phyloP scores from a whole-genome alignment of 2,329 filamentous ascomycete species.

The Huntiella abstrusa region DNA sequence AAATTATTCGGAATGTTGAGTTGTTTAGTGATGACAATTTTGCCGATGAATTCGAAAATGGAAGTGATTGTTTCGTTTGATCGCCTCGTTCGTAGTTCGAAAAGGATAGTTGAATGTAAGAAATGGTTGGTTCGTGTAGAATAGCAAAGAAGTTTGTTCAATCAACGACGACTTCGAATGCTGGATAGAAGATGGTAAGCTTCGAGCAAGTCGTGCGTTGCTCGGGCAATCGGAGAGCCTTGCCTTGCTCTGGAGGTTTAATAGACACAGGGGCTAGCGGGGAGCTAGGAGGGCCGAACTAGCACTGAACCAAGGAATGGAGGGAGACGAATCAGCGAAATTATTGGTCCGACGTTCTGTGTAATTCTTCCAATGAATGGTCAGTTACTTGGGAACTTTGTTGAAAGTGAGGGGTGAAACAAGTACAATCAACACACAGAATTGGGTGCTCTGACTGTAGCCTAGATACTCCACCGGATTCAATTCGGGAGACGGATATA shows the following conservation, averaged over 20 bases:
- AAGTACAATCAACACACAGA: too few relatives aligned
- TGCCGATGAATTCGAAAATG: background rate
- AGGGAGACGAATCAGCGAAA: too few relatives aligned
- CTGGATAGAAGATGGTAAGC: background rate
- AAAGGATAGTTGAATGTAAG: background rate
- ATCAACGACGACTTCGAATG: background rate
- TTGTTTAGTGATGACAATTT: background rate
- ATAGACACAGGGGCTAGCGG: background rate
- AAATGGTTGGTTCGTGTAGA: background rate
- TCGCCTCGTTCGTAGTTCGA: background rate
- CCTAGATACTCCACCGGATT: too few relatives aligned
- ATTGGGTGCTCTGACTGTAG: too few relatives aligned
- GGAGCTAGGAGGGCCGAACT: too few relatives aligned
- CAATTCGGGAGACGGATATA: too few relatives aligned
- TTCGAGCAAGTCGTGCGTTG: background rate
- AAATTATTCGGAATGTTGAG: background rate
- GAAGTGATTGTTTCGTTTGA: background rate
- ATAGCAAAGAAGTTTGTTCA: background rate
- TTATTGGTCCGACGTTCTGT: too few relatives aligned
- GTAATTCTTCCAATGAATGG: too few relatives aligned
- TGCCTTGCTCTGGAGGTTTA: conserved; percentile 1
- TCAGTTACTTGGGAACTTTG: too few relatives aligned
- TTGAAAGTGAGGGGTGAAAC: too few relatives aligned
- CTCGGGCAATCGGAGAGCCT: background rate
- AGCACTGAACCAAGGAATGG: too few relatives aligned